phyloP scores from a whole-genome alignment of 352 stramenopile genomes.

The Phytopythium sindhum region DNA sequence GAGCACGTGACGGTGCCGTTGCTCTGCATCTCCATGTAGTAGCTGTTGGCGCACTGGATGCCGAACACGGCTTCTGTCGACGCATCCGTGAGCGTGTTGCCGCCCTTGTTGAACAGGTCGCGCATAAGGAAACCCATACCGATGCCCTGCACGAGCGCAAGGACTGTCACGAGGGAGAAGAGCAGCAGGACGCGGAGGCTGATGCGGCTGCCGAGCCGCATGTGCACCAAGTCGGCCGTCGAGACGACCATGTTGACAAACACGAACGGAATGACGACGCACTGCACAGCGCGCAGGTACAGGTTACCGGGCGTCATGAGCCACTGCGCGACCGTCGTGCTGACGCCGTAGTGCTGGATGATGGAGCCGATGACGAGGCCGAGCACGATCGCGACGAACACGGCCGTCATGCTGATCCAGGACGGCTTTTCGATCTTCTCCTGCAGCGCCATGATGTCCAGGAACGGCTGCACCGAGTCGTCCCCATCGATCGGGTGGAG shows the following conservation, averaged over 20 bases:
- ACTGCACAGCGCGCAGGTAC: slow-evolving; percentile 72
- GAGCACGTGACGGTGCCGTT: slow-evolving; percentile 63
- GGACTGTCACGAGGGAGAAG: slow-evolving; percentile 42
- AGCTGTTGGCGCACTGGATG: slow-evolving; percentile 71
- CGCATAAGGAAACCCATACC: slow-evolving; percentile 51
- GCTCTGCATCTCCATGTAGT: slow-evolving; percentile 51
- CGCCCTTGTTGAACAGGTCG: slow-evolving; percentile 32
- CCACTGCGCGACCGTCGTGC: slow-evolving; percentile 46
- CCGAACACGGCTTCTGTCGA: slow-evolving; percentile 54
- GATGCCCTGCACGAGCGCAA: slow-evolving; percentile 52
- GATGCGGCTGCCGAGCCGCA: slow-evolving; percentile 42
- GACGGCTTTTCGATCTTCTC: slow-evolving; percentile 30
- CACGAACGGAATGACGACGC: slow-evolving; percentile 74
- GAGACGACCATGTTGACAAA: slow-evolving; percentile 76
- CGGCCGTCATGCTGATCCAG: slow-evolving; percentile 47
- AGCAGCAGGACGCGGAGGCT: slow-evolving; percentile 38
- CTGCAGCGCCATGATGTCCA: slow-evolving; percentile 24
- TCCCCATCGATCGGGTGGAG: slow-evolving; percentile 11
- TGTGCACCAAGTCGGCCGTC: slow-evolving; percentile 59
- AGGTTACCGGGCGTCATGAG: slow-evolving; percentile 70
- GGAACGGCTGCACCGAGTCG: slow-evolving; percentile 22
- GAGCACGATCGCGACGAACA: slow-evolving; percentile 42
- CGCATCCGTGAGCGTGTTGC: slow-evolving; percentile 14
- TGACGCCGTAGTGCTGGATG: slow-evolving; percentile 50
- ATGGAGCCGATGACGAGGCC: slow-evolving; percentile 38